These are phyloP conservation scores for Yarrowia osloensis DNA, from an alignment of 805 yeast genomes.

Conservation along the genomic window DNA sequence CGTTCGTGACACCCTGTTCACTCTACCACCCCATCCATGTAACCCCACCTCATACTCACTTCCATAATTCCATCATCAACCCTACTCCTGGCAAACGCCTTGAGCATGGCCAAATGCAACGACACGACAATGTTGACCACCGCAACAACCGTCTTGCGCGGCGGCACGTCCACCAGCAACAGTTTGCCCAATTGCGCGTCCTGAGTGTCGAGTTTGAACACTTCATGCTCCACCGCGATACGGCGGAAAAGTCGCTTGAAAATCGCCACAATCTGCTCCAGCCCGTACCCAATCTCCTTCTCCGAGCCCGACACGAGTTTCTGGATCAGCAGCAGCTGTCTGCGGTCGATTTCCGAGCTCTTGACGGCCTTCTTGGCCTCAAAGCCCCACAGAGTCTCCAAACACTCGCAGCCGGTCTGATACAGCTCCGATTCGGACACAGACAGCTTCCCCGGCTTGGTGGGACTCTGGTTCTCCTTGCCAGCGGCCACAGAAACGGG, in stretches of 20 bases:
- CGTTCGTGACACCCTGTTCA: too few relatives aligned
- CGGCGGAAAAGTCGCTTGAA: conserved; percentile 10
- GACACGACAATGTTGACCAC: conserved; percentile 19
- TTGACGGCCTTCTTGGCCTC: conserved; percentile 17
- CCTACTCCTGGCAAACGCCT: background rate
- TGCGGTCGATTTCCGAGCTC: conserved; percentile 14
- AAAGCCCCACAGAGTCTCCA: conserved; percentile 12
- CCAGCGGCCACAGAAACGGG: background rate
- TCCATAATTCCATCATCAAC: background rate
- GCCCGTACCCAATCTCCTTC: background rate
- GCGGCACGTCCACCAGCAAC: conserved; percentile 18
- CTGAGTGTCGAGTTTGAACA: background rate
- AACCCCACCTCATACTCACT: background rate
- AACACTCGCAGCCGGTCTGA: background rate
- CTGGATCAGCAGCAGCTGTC: conserved; percentile 11
- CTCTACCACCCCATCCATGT: background rate
- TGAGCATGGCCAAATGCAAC: conserved; percentile 22
- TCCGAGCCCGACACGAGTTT: conserved; percentile 18
- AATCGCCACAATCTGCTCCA: conserved; percentile 20
- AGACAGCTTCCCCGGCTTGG: background rate
- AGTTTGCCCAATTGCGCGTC: conserved; percentile 3
- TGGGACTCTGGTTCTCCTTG: conserved; percentile 26
- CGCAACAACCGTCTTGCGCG: background rate
- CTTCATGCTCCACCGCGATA: conserved; percentile 12
- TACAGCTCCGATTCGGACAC: conserved; percentile 16